A percentile compares a stretch with the other conserved stretches of the same genome.
Conservation (phyloP, 2,329 filamentous ascomycete species). For the Blumeriella jaapii region DNA sequence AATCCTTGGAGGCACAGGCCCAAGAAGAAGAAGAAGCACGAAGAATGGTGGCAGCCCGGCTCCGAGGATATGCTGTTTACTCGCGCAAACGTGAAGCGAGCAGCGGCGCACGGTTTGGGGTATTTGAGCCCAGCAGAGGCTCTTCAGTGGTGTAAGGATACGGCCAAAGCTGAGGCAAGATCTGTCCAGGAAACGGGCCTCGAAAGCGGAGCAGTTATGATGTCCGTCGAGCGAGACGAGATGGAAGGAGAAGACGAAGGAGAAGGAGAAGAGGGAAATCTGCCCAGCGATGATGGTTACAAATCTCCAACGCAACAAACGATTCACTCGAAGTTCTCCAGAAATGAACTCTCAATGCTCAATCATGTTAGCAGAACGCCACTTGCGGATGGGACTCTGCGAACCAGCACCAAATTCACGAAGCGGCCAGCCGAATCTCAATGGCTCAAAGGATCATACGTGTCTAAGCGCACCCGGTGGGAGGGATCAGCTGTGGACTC, state of each 20-base stretch:
- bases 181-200: neutral
- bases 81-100: slow-evolving; percentile 16
- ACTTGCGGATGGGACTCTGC: neutral
- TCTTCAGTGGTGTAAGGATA: slow-evolving; percentile 15
- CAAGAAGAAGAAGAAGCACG: slow-evolving; percentile 10
- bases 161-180: slow-evolving; percentile 12
- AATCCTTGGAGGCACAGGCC: slow-evolving; percentile 38
- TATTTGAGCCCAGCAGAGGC: slow-evolving; percentile 16
- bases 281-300: too few relatives aligned
- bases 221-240: slow-evolving; percentile 6
- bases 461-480: slow-evolving; percentile 24
- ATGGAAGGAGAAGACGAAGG: neutral
- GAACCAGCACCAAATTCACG: slow-evolving; percentile 2
- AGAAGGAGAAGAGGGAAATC: neutral
- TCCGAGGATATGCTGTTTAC: slow-evolving; percentile 19
- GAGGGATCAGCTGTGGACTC: slow-evolving; percentile 17
- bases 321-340: too few relatives aligned
- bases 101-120: slow-evolving; percentile 15
- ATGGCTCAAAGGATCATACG: slow-evolving; percentile 25
- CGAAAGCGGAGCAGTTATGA: slow-evolving; percentile 3
- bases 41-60: slow-evolving; percentile 19
- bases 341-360: slow-evolving; percentile 8
- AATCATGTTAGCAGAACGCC: slow-evolving; percentile 4
- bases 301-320: too few relatives aligned
- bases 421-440: slow-evolving; percentile 16